phyloP scores from a whole-genome alignment of 192 early-diverging fungal species.

The Oehlia diaphana region DNA sequence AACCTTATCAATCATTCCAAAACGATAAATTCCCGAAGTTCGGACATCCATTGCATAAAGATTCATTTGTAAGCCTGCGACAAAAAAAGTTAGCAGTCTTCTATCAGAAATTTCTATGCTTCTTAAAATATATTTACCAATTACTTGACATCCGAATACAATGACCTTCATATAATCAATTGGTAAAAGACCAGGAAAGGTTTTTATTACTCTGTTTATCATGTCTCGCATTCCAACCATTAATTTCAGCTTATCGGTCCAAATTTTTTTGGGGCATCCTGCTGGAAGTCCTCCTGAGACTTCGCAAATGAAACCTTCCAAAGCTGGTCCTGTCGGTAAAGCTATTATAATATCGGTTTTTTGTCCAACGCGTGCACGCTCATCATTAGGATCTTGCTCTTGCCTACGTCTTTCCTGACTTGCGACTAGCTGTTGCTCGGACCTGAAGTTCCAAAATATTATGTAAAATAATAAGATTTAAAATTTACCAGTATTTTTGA shows the following conservation, averaged over 20 bases:
- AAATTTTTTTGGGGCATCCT: constrained; percentile 21
- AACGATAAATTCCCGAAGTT: constrained; percentile 14
- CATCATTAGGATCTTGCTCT: constrained; percentile 16
- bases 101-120: background rate
- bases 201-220: constrained; percentile 29
- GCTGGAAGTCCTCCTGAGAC: constrained; percentile 26
- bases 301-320: constrained; percentile 28
- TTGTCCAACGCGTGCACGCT: background rate
- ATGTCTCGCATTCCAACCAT: constrained; percentile 28
- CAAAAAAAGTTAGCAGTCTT: background rate
- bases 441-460: constrained; percentile 15
- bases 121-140: background rate
- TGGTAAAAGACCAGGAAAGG: constrained; percentile 5
- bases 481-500: constrained; percentile 16
- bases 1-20: constrained; percentile 24
- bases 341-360: constrained; percentile 17
- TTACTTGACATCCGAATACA: constrained; percentile 28
- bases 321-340: constrained; percentile 24
- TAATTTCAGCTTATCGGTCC: constrained; percentile 20
- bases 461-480: constrained; percentile 2
- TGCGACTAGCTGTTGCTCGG: constrained; percentile 10
- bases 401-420: constrained; percentile 2
- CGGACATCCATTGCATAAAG: constrained; percentile 31
- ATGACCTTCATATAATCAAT: constrained; percentile 22
- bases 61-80: constrained; percentile 21